Conservation (phyloP, 164 flowering plant genomes). For the Berberis thunbergii region DNA sequence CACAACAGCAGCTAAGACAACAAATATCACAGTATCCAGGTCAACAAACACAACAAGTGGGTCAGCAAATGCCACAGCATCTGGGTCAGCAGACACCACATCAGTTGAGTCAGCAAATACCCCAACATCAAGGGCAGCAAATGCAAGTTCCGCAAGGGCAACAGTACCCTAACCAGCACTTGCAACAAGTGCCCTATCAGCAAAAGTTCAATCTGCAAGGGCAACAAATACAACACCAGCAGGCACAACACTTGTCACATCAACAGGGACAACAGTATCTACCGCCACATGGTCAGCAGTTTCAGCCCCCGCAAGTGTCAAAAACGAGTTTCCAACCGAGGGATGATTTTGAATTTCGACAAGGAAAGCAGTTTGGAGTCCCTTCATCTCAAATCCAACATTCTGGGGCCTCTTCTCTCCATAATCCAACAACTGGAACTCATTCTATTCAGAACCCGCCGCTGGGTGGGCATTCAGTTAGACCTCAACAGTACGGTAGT, state of each 20-base stretch:
- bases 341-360: conserved; percentile 43
- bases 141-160: conserved; percentile 22
- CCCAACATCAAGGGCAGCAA: conserved; percentile 25
- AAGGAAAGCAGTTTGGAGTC: conserved; percentile 34
- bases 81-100: conserved; percentile 13
- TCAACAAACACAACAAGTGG: no score
- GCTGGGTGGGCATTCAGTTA: conserved; percentile 1
- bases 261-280: conserved; percentile 9
- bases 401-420: conserved; percentile 10
- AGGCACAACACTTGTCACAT: conserved; percentile 12
- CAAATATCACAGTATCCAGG: no score
- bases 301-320: conserved; percentile 15
- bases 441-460: conserved; percentile 20
- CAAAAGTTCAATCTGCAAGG: no score
- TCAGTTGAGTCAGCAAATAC: conserved; percentile 27
- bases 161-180: conserved; percentile 18
- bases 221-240: no score
- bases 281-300: conserved; percentile 24
- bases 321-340: conserved; percentile 31
- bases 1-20: background rate
- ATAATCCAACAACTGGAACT: conserved; percentile 29
- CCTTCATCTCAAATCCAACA: conserved; percentile 13
- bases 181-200: no score
- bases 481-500: no score
- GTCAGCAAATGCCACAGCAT: no score